These are phyloP conservation scores for Backusella tarrabulga DNA, from an alignment of 192 early-diverging fungal genomes.

Conservation along the genomic window DNA sequence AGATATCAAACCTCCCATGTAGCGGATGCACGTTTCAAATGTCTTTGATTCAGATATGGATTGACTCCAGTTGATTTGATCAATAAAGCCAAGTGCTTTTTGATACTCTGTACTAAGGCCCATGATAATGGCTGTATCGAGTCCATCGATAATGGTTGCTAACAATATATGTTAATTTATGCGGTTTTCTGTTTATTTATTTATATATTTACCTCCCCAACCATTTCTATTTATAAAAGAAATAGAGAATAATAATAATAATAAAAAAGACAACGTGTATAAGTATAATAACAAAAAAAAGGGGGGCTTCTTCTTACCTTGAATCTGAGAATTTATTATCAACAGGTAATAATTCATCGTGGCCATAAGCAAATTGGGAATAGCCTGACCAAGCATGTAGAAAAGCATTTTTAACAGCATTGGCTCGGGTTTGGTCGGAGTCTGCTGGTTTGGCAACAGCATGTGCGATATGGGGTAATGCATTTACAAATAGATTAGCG, in stretches of 20 bases:
- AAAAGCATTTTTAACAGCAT: slow-evolving; percentile 61
- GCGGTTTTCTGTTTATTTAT: background rate
- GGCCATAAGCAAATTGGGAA: slow-evolving; percentile 70
- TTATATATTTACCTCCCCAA: slow-evolving; percentile 42
- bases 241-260: background rate
- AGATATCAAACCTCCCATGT: slow-evolving; percentile 73
- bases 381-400: slow-evolving; percentile 75
- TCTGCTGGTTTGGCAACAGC: background rate
- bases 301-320: slow-evolving; percentile 17
- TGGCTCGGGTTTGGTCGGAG: slow-evolving; percentile 15
- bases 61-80: slow-evolving; percentile 48
- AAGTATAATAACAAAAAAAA: background rate
- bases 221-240: slow-evolving; percentile 32
- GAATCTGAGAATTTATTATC: slow-evolving; percentile 28
- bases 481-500: slow-evolving; percentile 4
- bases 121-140: slow-evolving; percentile 89
- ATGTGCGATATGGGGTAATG: slow-evolving; percentile 13
- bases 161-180: background rate
- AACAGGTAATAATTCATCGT: slow-evolving; percentile 62
- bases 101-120: slow-evolving; percentile 45
- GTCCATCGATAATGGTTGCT: slow-evolving; percentile 81
- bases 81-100: slow-evolving; percentile 9
- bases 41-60: slow-evolving; percentile 47
- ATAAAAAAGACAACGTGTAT: background rate
- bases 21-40: slow-evolving; percentile 84